These are phyloP conservation scores for Penicillium paradoxum DNA, from an alignment of 495 filamentous ascomycete genomes.

Conservation along the genomic window DNA sequence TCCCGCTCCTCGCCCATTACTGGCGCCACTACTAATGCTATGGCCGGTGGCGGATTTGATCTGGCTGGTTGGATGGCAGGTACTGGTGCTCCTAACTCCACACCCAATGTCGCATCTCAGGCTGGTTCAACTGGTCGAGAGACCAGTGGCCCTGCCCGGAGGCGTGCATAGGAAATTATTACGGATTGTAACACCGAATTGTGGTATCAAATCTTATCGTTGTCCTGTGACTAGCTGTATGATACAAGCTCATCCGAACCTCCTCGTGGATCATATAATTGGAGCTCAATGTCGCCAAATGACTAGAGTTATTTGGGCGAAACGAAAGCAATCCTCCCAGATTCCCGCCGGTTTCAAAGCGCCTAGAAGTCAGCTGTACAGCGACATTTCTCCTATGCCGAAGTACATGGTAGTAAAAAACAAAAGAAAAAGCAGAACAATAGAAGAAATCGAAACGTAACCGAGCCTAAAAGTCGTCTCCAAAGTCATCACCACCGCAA, in stretches of 20 bases:
- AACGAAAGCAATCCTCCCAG: conserved; percentile 7
- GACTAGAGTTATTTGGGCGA: background rate
- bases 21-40: conserved; percentile 35
- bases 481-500: conserved; percentile 38
- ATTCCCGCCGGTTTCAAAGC: background rate
- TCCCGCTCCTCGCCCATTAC: conserved; percentile 69
- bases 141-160: conserved; percentile 27
- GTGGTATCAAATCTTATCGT: background rate
- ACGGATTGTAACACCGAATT: background rate
- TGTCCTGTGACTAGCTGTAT: background rate
- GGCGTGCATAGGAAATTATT: conserved; percentile 25
- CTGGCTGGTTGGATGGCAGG: conserved; percentile 78
- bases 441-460: conserved; percentile 3
- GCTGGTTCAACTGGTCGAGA: conserved; percentile 37
- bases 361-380: conserved; percentile 2
- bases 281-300: background rate
- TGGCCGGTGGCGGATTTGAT: conserved; percentile 59
- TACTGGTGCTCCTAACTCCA: conserved; percentile 23
- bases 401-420: conserved; percentile 1
- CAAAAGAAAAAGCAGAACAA: background rate
- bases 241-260: conserved; percentile 3
- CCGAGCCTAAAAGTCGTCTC: conserved; percentile 50
- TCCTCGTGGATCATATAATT: conserved; percentile 1
- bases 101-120: conserved; percentile 21
- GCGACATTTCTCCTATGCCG: background rate